Evolutionary conservation across 257 asterid species (phyloP), one percentile per base, ranked within the genome.

Genomic region (Henckelia pumila): DNA sequence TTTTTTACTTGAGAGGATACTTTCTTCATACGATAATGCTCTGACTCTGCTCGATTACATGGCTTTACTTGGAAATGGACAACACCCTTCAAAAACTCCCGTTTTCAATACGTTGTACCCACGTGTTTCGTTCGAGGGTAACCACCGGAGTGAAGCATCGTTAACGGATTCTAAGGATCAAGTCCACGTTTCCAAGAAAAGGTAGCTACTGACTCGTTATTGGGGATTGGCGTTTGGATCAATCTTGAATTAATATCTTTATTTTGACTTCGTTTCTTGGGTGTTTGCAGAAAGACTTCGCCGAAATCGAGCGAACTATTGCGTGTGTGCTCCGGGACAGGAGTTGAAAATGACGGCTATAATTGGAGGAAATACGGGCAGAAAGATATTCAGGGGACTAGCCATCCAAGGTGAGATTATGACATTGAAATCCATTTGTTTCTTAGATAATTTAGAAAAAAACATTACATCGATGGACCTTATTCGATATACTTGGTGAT

Each of bases 291-390:
- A 20, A 80, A 76, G 57, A 64, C 13, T 37, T 33, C 56, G 64
- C 55, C 56, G 26, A 70, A 40, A 29, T 22, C 70, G 76, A 69
- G 75, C 25, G 65, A 74, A 63, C 72, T 63, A 58, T 64, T 76
- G 47, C 61, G 13, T 14, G 77, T 69, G 56, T 57, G 75, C 35
- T 25, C 64, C 7, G 73, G 47, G 7, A 55, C 50, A 61, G 71
- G 72, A 44, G 62, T 5, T 25, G 78, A 53, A 35, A 63, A 59
- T 55, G 82, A 78, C 72, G 86, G 84, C 1, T 69, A 67, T 67
- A 68, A 10, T 56, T 80, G 86, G 84, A 78, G 86, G 37, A 80
- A 78, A 72, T 81, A 81, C 72, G 88, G 86, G 6, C 86, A 83
- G 61, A 83, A 81, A 66, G 35, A 40, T 66, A 81, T 83, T 59